Evolutionary conservation across 2,329 filamentous ascomycete genomes (phyloP).

Genomic region (Claviceps monticola): DNA sequence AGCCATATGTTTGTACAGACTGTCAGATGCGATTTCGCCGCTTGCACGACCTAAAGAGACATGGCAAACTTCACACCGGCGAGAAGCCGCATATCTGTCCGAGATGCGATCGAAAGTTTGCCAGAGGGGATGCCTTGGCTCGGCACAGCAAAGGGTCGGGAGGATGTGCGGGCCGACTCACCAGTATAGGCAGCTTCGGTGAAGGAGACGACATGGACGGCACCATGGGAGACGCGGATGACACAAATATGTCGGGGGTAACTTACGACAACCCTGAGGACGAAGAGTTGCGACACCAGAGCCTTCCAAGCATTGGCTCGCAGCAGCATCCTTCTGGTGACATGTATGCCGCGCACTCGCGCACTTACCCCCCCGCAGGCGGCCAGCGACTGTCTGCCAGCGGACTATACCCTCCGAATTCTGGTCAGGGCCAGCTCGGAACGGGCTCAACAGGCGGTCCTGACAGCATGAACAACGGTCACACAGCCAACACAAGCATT

Average conservation of each 20-base stretch:
- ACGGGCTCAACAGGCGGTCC: constrained; percentile 38
- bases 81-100: constrained; percentile 91
- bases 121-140: constrained; percentile 84
- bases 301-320: constrained; percentile 61
- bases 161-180: constrained; percentile 81
- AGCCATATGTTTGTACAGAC: constrained; percentile 88
- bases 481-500: constrained; percentile 35
- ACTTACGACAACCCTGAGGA: constrained; percentile 46
- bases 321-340: constrained; percentile 46
- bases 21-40: constrained; percentile 86
- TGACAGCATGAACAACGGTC: constrained; percentile 26
- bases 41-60: constrained; percentile 87
- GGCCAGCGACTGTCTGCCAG: constrained; percentile 30
- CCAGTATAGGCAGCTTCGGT: constrained; percentile 72
- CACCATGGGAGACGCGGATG: constrained; percentile 35
- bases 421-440: constrained; percentile 37
- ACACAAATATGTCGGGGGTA: constrained; percentile 42
- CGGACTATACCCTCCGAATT: constrained; percentile 49
- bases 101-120: constrained; percentile 90
- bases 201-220: constrained; percentile 59
- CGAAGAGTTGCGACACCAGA: constrained; percentile 49
- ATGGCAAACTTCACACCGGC: constrained; percentile 91
- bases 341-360: constrained; percentile 47
- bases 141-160: constrained; percentile 92
- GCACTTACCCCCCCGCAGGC: constrained; percentile 66